A percentile compares a stretch with the other conserved stretches of the same genome.
Conservation (phyloP, 192 early-diverging fungal genomes). For the Backusella psychrophila region DNA sequence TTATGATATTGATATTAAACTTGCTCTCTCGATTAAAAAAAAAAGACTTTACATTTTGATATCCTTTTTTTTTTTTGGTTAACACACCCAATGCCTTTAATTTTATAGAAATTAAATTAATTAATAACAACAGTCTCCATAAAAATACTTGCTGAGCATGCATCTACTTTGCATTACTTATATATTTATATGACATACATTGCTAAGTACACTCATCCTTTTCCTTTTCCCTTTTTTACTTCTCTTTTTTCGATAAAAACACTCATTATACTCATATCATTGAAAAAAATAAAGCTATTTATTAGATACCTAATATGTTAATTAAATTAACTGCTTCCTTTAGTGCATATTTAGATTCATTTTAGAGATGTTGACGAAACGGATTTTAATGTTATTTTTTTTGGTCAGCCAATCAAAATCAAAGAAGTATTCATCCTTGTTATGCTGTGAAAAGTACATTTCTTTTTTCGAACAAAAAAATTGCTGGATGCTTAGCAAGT, state of each 20-base stretch:
- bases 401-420: background rate
- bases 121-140: background rate
- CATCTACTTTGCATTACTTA: background rate
- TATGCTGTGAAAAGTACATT: background rate
- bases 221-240: background rate
- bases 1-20: background rate
- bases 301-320: background rate
- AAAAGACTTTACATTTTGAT: background rate
- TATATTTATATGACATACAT: background rate
- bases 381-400: background rate
- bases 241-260: background rate
- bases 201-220: background rate
- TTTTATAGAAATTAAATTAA: constrained; percentile 2
- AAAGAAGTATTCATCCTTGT: background rate
- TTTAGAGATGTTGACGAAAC: background rate
- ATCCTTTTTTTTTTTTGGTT: background rate
- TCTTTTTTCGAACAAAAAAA: background rate
- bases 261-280: no score
- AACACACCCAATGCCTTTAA: background rate
- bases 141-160: background rate
- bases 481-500: background rate
- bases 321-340: background rate
- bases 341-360: background rate
- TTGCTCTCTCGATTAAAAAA: background rate
- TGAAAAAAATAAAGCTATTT: no score